Base-by-base conservation (phyloP, 2,329 filamentous ascomycete species). In the Truncatella angustata region DNA sequence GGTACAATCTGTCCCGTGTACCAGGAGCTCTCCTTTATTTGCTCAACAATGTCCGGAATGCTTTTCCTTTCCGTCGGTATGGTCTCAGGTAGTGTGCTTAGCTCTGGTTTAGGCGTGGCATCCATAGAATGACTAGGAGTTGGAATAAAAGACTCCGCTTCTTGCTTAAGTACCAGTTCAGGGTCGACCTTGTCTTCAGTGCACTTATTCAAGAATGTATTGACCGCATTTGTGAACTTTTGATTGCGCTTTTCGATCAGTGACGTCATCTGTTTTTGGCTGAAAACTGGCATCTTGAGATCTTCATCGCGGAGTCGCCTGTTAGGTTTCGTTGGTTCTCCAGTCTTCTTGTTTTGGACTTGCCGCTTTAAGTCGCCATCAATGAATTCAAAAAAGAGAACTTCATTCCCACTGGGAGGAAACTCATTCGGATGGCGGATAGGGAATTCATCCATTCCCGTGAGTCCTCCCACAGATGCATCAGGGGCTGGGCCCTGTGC, bases 1-100 rank as follows among this genome's bases (percentile, higher is more conserved):
- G 92, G 91, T 1, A 97, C 92, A 57, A 99, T 91, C 70, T 99
- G 94, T 0, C 86, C 87, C 4, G 85, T 88, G 63, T 99, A 99
- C 90, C 92, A 96, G 21, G 92, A 79, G 60, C 88, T 82, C 7
- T 83, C 80, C 62, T 90, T 91, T 32, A 99, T 83, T 64, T 97
- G 90, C 26, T 84, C 77, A 2, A 99, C 78, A 30, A 99, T 97
- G 48, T 96, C 88, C 0, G 89, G 79, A 26, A 99, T 90, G 2
- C 81, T 77, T 63, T 90, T 88, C 40, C 94, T 81, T 57, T 96
- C 88, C 43, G 79, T 83, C 0, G 93, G 93, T 47, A 97, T 96
- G 1, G 77, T 80, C 28, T 81, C 77, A 0, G 90, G 90, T 18
- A 91, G 66, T 0, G 74, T 75, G 47, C 69, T 75, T 12, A 67